Conservation (phyloP, 352 stramenopile genomes). For the Globisporangium solare region DNA sequence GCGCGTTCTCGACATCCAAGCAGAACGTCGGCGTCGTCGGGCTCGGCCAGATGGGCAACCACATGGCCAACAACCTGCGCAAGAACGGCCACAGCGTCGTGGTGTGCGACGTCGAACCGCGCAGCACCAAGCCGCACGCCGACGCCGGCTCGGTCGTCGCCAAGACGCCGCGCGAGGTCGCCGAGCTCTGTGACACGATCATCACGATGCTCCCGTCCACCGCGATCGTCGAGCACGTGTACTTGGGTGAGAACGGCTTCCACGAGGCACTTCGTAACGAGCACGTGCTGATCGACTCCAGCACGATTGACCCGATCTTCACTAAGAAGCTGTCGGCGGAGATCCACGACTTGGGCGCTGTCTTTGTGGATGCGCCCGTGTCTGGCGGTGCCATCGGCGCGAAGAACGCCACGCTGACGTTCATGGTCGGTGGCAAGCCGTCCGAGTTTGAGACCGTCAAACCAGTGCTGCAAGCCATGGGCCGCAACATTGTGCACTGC, state of each 20-base stretch:
- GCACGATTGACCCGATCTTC: conserved; percentile 92
- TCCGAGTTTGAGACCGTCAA: conserved; percentile 68
- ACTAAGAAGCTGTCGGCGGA: conserved; percentile 85
- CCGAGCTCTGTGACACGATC: conserved; percentile 75
- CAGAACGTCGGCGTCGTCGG: conserved; percentile 86
- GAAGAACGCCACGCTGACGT: conserved; percentile 95
- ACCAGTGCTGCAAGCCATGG: conserved; percentile 90
- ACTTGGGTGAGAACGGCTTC: conserved; percentile 65
- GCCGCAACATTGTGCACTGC: conserved; percentile 92
- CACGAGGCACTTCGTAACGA: conserved; percentile 57
- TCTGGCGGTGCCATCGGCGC: conserved; percentile 96
- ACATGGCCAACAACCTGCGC: conserved; percentile 92
- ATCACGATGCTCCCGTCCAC: conserved; percentile 95
- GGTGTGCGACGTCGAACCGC: conserved; percentile 68
- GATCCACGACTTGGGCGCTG: conserved; percentile 44
- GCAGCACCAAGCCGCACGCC: conserved; percentile 46
- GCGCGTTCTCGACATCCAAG: conserved; percentile 23
- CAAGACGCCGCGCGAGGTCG: conserved; percentile 64
- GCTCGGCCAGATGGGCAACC: conserved; percentile 92
- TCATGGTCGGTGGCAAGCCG: conserved; percentile 92
- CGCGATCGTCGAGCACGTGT: conserved; percentile 79
- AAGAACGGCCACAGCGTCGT: conserved; percentile 73
- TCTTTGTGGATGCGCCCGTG: conserved; percentile 94
- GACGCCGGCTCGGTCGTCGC: conserved; percentile 48
- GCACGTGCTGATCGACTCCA: conserved; percentile 94